A percentile compares a stretch with the other conserved stretches of the same genome.
Conservation (phyloP, 148 eudicot genomes). For the Pharnaceum exiguum region DNA sequence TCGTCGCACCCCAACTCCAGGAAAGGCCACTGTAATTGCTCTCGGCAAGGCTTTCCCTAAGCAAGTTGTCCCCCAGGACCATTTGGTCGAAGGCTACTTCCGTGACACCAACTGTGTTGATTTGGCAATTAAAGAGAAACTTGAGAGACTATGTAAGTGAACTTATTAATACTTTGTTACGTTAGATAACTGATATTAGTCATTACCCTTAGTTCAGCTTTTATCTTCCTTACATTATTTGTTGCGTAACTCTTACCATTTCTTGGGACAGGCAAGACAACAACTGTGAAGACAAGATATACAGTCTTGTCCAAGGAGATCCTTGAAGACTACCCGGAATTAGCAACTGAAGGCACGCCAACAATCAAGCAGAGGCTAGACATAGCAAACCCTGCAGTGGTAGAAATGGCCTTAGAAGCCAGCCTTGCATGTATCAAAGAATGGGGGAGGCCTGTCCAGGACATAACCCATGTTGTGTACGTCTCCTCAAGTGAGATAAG, state of each 20-base stretch:
- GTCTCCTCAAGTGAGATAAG: constrained; percentile 75
- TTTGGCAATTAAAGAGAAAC: constrained; percentile 61
- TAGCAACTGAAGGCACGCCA: constrained; percentile 66
- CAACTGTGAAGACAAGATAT: constrained; percentile 81
- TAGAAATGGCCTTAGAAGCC: constrained; percentile 60
- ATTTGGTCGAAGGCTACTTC: constrained; percentile 67
- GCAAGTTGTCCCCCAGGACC: constrained; percentile 75
- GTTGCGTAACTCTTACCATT: not conserved
- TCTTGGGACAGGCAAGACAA: constrained; percentile 51
- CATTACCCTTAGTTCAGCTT: not conserved
- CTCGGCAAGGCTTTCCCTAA: constrained; percentile 80
- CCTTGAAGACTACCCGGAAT: constrained; percentile 51
- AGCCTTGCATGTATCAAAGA: constrained; percentile 56
- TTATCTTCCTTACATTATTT: not conserved
- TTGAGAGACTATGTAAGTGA: constrained; percentile 73
- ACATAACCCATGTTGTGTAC: constrained; percentile 65
- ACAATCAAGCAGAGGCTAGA: constrained; percentile 63
- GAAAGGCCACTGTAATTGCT: constrained; percentile 77
- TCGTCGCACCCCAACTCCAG: constrained; percentile 48
- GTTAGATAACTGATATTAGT: not conserved
- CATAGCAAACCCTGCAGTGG: constrained; percentile 61
- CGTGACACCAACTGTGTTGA: constrained; percentile 78
- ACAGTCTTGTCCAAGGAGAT: constrained; percentile 65
- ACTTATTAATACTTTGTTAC: not conserved
- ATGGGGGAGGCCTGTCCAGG: constrained; percentile 61